These are phyloP conservation scores for Glutinoglossum americanum DNA, from an alignment of 495 filamentous ascomycete species.

Conservation along the genomic window DNA sequence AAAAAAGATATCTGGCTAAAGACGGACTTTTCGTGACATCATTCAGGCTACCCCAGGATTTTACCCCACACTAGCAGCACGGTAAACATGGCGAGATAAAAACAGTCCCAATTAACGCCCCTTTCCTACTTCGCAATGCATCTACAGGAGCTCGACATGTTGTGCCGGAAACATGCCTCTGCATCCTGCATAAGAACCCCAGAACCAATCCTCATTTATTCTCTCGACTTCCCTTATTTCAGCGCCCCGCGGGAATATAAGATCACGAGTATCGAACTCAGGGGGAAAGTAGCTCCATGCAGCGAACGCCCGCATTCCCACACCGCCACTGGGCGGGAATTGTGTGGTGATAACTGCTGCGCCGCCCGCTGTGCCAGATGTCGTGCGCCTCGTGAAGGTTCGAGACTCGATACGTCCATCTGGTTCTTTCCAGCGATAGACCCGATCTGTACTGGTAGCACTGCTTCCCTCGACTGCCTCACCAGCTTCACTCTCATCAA, in stretches of 20 bases:
- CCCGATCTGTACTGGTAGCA: not conserved
- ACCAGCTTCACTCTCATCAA: slow-evolving; percentile 19
- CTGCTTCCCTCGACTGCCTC: not conserved
- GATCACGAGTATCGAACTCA: slow-evolving; percentile 38
- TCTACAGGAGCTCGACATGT: slow-evolving; percentile 31
- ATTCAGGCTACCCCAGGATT: too few species aligned
- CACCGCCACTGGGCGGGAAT: slow-evolving; percentile 52
- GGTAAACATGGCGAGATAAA: too few species aligned
- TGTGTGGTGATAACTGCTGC: not conserved
- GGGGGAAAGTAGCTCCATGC: slow-evolving; percentile 53
- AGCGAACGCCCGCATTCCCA: slow-evolving; percentile 37
- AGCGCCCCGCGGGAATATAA: slow-evolving; percentile 62
- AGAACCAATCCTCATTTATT: slow-evolving; percentile 73
- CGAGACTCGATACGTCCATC: not conserved
- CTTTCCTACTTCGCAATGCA: not conserved
- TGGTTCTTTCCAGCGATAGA: slow-evolving; percentile 3
- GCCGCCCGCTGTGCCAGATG: not conserved
- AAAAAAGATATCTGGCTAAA: too few species aligned
- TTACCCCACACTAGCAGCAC: too few species aligned
- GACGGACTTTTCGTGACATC: too few species aligned
- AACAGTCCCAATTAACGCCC: too few species aligned
- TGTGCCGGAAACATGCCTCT: slow-evolving; percentile 55
- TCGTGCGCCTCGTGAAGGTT: not conserved
- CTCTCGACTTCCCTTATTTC: slow-evolving; percentile 53
- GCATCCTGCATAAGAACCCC: slow-evolving; percentile 55